These are phyloP conservation scores for Yamadazyma philogaea DNA, from an alignment of 805 yeast species.

Conservation along the genomic window DNA sequence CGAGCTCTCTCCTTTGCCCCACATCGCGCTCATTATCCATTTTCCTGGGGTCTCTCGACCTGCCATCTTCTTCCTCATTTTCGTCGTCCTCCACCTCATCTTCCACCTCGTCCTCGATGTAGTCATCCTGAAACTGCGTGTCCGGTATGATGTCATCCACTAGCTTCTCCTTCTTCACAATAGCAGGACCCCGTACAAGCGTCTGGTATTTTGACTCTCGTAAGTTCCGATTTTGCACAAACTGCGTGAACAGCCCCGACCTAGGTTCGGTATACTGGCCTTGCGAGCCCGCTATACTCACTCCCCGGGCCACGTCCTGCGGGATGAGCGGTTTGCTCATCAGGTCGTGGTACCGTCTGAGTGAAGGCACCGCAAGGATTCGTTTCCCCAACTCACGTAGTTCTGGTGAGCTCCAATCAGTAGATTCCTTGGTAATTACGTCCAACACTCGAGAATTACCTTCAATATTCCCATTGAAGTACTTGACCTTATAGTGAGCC, in stretches of 20 bases:
- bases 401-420: conserved; percentile 2
- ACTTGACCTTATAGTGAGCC: not conserved
- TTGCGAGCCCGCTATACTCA: not conserved
- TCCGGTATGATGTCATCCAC: conserved; percentile 9
- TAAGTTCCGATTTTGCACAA: not conserved
- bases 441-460: conserved; percentile 5
- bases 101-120: conserved; percentile 5
- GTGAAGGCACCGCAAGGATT: not conserved
- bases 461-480: conserved; percentile 2
- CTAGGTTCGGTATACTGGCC: not conserved
- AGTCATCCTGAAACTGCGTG: conserved; percentile 5
- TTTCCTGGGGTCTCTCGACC: not conserved
- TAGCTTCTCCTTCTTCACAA: conserved; percentile 3
- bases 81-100: not conserved
- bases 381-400: not conserved
- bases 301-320: not conserved
- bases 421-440: conserved; percentile 2
- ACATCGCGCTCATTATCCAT: too few species aligned
- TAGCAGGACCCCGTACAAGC: not conserved
- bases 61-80: not conserved
- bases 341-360: not conserved
- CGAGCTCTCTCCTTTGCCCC: too few species aligned
- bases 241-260: not conserved
- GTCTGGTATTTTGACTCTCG: not conserved
- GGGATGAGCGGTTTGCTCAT: not conserved